A percentile compares a stretch with the other conserved stretches of the same genome.
phyloP scores from a whole-genome alignment of 345 rosid genomes.

The Gossypium longicalyx region DNA sequence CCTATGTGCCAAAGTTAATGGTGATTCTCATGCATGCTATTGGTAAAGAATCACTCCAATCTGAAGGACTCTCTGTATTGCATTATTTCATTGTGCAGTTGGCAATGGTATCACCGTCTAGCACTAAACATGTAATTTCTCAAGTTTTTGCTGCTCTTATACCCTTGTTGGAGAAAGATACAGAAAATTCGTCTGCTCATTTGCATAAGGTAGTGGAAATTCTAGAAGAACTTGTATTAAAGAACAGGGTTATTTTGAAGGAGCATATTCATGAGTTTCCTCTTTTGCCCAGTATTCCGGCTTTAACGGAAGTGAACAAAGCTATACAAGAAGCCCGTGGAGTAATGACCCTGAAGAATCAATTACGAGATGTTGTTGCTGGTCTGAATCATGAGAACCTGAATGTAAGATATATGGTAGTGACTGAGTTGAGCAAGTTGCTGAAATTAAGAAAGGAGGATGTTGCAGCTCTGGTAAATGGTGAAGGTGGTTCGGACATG shows the following conservation, averaged over 20 bases:
- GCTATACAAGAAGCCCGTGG: conserved; percentile 97
- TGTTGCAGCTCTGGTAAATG: conserved; percentile 63
- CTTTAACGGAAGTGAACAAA: conserved; percentile 67
- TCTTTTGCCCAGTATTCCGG: conserved; percentile 75
- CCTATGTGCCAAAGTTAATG: conserved; percentile 90
- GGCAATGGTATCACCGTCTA: conserved; percentile 71
- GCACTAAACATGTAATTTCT: conserved; percentile 81
- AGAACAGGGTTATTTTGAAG: conserved; percentile 68
- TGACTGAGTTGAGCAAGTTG: conserved; percentile 86
- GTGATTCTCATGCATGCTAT: conserved; percentile 96
- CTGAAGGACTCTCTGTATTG: conserved; percentile 82
- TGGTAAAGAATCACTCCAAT: conserved; percentile 74
- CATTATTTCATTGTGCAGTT: conserved; percentile 74
- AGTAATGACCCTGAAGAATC: conserved; percentile 77
- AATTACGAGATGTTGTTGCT: conserved; percentile 61
- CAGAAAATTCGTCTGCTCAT: conserved; percentile 44
- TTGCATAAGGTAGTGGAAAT: conserved; percentile 72
- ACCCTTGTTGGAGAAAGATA: conserved; percentile 81
- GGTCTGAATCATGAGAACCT: conserved; percentile 90
- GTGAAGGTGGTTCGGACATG: conserved; percentile 74
- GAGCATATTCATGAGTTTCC: conserved; percentile 91
- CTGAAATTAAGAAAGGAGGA: conserved; percentile 63
- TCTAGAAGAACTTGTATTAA: conserved; percentile 82
- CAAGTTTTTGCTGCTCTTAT: conserved; percentile 93
- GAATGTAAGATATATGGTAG: conserved; percentile 98